Conservation (phyloP, 108 stramenopile genomes). For the Cyclostephanos tholiformis region DNA sequence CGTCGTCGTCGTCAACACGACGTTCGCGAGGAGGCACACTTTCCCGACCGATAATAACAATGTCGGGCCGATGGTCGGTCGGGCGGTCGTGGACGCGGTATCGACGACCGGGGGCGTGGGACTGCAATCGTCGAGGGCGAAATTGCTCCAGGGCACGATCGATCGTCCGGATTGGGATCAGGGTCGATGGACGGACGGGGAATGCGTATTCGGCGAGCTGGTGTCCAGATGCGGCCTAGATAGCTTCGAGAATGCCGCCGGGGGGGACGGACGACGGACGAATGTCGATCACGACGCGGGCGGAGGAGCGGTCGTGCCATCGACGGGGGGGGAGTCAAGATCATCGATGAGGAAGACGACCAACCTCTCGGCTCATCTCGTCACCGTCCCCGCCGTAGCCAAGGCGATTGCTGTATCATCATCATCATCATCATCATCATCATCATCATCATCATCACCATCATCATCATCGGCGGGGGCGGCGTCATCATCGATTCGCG, state of each 20-base stretch:
- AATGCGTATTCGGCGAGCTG: conserved; percentile 43
- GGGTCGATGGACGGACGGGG: conserved; percentile 50
- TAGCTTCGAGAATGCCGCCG: conserved; percentile 25
- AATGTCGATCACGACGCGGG: too few relatives aligned
- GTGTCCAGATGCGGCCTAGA: conserved; percentile 33
- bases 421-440: too few relatives aligned
- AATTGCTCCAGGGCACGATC: conserved; percentile 46
- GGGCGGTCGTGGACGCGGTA: conserved; percentile 40
- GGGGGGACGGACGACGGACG: conserved; percentile 9
- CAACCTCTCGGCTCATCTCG: conserved; percentile 42
- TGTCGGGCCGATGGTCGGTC: conserved; percentile 40
- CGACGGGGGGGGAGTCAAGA: too few relatives aligned
- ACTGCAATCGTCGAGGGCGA: conserved; percentile 24
- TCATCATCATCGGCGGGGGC: too few relatives aligned
- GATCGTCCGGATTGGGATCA: conserved; percentile 47
- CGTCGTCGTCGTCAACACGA: neutral
- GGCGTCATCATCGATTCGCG: neutral
- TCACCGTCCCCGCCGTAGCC: conserved; percentile 31
- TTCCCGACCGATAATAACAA: neutral
- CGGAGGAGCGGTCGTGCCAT: too few relatives aligned
- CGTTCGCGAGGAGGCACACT: too few relatives aligned
- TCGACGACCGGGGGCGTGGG: conserved; percentile 30
- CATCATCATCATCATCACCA: too few relatives aligned
- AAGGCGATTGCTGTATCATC: too few relatives aligned
- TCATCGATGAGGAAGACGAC: conserved; percentile 18